phyloP scores from a whole-genome alignment of 768 basidiomycete genomes.

The Tulasnella sp. region DNA sequence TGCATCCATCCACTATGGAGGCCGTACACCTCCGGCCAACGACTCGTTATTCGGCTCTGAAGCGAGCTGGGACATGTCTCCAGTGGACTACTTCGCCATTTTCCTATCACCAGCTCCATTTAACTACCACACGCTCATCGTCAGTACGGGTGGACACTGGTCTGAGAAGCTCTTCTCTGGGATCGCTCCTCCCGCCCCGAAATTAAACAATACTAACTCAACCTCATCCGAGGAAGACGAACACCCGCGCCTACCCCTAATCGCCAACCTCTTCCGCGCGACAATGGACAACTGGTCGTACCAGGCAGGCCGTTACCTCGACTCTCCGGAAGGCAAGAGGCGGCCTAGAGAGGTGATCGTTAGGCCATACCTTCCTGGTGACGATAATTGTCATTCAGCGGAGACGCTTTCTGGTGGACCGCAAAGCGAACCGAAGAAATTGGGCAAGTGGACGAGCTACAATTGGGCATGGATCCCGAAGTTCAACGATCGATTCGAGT shows the following conservation, averaged over 20 bases:
- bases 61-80: slow-evolving; percentile 41
- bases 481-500: slow-evolving; percentile 51
- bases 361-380: slow-evolving; percentile 52
- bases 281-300: slow-evolving; percentile 48
- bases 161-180: slow-evolving; percentile 45
- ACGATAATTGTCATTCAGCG: slow-evolving; percentile 50
- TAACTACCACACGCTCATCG: slow-evolving; percentile 51
- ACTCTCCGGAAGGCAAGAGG: slow-evolving; percentile 14
- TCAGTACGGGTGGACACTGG: slow-evolving; percentile 62
- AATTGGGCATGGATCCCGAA: slow-evolving; percentile 55
- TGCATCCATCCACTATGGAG: slow-evolving; percentile 32
- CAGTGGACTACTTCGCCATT: slow-evolving; percentile 41
- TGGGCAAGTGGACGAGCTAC: slow-evolving; percentile 32
- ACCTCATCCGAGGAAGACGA: slow-evolving; percentile 6
- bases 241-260: too few species aligned
- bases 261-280: slow-evolving; percentile 40
- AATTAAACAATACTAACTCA: slow-evolving; percentile 26
- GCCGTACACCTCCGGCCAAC: slow-evolving; percentile 20
- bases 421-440: slow-evolving; percentile 31
- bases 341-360: slow-evolving; percentile 39
- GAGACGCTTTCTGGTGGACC: slow-evolving; percentile 35
- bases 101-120: slow-evolving; percentile 41
- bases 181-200: neutral
- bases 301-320: slow-evolving; percentile 39
- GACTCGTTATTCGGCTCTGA: slow-evolving; percentile 48